These are phyloP conservation scores for Clitopilus hobsonii DNA, from an alignment of 768 basidiomycete genomes.

Conservation along the genomic window DNA sequence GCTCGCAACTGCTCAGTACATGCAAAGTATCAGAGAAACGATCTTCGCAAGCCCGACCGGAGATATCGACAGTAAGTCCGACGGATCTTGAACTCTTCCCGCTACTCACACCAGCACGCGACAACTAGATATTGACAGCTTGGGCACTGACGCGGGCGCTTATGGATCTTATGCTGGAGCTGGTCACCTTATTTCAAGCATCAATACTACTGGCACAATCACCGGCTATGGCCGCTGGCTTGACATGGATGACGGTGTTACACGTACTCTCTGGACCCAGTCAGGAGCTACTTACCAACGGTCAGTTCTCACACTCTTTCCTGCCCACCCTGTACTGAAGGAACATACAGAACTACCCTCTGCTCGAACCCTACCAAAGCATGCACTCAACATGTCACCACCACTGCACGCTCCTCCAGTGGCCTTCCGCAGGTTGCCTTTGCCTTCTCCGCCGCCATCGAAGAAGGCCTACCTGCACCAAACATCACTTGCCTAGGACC, in stretches of 20 bases:
- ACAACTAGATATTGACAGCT: constrained; percentile 49
- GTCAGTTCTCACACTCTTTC: constrained; percentile 24
- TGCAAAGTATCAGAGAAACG: constrained; percentile 47
- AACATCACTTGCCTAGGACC: constrained; percentile 58
- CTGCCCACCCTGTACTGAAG: background rate
- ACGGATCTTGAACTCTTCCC: background rate
- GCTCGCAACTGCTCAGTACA: constrained; percentile 36
- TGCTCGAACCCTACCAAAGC: constrained; percentile 63
- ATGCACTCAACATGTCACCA: constrained; percentile 54
- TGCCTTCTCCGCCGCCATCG: constrained; percentile 40
- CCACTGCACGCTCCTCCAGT: constrained; percentile 10
- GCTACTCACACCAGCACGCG: constrained; percentile 1
- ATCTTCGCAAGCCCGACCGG: constrained; percentile 59
- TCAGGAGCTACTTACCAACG: constrained; percentile 40
- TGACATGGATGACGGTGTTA: constrained; percentile 60
- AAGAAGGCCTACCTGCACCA: constrained; percentile 46
- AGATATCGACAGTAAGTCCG: constrained; percentile 46
- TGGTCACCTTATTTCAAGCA: constrained; percentile 51
- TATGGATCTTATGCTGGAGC: constrained; percentile 72
- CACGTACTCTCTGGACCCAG: constrained; percentile 59
- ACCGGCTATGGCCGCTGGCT: constrained; percentile 61
- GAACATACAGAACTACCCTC: constrained; percentile 43
- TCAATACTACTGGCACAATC: constrained; percentile 34
- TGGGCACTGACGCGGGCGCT: constrained; percentile 50
- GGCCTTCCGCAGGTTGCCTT: constrained; percentile 38